Conservation (phyloP, 2,329 filamentous ascomycete species). For the Xylariaceae sp. region DNA sequence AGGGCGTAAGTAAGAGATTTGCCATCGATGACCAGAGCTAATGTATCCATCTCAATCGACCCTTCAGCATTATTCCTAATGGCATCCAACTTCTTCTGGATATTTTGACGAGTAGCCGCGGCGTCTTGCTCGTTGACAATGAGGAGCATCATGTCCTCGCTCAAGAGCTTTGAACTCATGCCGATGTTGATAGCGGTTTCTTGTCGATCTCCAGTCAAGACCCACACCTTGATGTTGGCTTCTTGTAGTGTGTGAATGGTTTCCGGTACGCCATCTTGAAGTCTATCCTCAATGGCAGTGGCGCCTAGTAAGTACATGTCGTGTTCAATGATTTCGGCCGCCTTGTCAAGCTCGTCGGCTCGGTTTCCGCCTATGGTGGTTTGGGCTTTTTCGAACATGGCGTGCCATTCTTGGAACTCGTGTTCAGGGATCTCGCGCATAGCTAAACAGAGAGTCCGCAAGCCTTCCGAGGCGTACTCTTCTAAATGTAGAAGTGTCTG, state of each 20-base stretch:
- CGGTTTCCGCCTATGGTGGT: constrained; percentile 93
- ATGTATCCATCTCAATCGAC: constrained; percentile 79
- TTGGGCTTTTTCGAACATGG: constrained; percentile 84
- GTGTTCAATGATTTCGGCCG: constrained; percentile 91
- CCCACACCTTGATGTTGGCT: constrained; percentile 98
- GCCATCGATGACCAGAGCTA: constrained; percentile 94
- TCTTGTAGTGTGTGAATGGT: constrained; percentile 97
- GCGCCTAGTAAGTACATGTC: constrained; percentile 91
- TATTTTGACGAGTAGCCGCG: constrained; percentile 80
- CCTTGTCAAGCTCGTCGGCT: constrained; percentile 95
- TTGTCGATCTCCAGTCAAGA: constrained; percentile 94
- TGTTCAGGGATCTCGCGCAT: constrained; percentile 91
- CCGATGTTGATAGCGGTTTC: constrained; percentile 99
- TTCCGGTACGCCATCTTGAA: constrained; percentile 97
- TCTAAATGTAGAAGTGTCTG: constrained; percentile 94
- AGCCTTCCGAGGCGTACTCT: constrained; percentile 95
- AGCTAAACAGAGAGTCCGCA: constrained; percentile 91
- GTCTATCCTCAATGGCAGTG: constrained; percentile 94
- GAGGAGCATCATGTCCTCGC: constrained; percentile 97
- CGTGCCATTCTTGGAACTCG: constrained; percentile 87
- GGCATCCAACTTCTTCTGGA: constrained; percentile 92
- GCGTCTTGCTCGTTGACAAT: constrained; percentile 93
- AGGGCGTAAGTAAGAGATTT: constrained; percentile 93
- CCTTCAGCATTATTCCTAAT: constrained; percentile 82
- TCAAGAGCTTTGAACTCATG: constrained; percentile 98